Conservation (phyloP, 2,329 filamentous ascomycete genomes). For the Fusarium haematococcum region DNA sequence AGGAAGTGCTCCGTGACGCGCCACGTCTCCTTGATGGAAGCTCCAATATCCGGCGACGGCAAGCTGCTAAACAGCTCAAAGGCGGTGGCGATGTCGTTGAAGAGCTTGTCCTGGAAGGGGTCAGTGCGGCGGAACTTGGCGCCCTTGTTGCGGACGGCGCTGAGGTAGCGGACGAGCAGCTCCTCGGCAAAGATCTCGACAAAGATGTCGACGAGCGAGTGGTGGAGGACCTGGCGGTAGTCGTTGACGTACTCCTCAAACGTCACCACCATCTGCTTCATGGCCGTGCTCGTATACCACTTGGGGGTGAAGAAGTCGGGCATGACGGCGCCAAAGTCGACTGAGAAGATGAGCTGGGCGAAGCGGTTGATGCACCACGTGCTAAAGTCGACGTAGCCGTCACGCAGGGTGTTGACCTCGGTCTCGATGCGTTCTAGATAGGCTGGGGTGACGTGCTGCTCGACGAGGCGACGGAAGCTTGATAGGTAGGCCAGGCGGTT, state of each 20-base stretch:
- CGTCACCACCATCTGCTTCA: slow-evolving; percentile 94
- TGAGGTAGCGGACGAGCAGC: slow-evolving; percentile 87
- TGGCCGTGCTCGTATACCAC: slow-evolving; percentile 89
- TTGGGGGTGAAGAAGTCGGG: slow-evolving; percentile 89
- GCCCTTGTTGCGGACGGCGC: slow-evolving; percentile 86
- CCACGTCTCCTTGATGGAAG: slow-evolving; percentile 90
- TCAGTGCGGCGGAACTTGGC: slow-evolving; percentile 89
- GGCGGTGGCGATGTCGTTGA: slow-evolving; percentile 89
- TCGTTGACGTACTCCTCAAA: slow-evolving; percentile 95
- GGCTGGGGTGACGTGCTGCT: slow-evolving; percentile 80
- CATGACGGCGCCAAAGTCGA: slow-evolving; percentile 88
- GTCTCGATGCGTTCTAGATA: slow-evolving; percentile 81
- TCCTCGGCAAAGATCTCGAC: slow-evolving; percentile 94
- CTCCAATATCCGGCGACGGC: slow-evolving; percentile 75
- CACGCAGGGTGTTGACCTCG: slow-evolving; percentile 81
- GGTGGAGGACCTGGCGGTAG: slow-evolving; percentile 86
- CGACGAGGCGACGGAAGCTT: slow-evolving; percentile 86
- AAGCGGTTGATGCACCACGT: slow-evolving; percentile 94
- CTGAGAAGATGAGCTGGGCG: slow-evolving; percentile 85
- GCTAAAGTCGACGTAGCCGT: slow-evolving; percentile 94
- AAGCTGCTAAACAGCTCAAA: slow-evolving; percentile 88
- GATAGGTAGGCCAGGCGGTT: slow-evolving; percentile 84
- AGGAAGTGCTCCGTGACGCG: slow-evolving; percentile 88
- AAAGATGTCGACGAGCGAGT: slow-evolving; percentile 89
- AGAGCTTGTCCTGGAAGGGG: slow-evolving; percentile 92